phyloP scores from a whole-genome alignment of 257 asterid species.

The Przewalskia tangutica region DNA sequence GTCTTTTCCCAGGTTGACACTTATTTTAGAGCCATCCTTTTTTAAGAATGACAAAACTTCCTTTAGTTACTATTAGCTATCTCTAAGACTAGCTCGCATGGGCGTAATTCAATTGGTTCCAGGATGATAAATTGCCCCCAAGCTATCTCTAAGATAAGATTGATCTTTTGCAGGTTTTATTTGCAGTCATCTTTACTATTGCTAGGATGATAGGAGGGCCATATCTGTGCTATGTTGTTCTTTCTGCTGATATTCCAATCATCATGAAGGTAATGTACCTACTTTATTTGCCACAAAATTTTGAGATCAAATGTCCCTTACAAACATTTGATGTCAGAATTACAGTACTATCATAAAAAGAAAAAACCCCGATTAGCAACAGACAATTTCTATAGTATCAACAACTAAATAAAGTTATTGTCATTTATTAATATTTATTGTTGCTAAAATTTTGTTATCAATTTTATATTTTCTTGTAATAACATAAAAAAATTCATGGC shows the following conservation, averaged over 20 bases:
- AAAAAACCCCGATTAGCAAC: neutral
- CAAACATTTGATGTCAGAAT: neutral
- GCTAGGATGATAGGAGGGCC: conserved; percentile 95
- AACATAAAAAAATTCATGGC: neutral
- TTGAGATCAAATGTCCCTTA: neutral
- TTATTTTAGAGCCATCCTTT: too few relatives aligned
- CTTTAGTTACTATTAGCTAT: neutral
- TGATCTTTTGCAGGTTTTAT: conserved; percentile 32
- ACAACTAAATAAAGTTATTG: too few relatives aligned
- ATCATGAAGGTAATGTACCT: conserved; percentile 53
- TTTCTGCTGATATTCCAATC: conserved; percentile 58
- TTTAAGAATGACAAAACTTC: too few relatives aligned
- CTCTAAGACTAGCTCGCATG: too few relatives aligned
- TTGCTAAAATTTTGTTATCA: too few relatives aligned
- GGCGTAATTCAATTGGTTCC: too few relatives aligned
- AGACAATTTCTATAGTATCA: neutral
- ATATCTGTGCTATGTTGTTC: conserved; percentile 52
- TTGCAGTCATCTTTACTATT: conserved; percentile 54
- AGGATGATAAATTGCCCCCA: too few relatives aligned
- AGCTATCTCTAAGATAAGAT: neutral
- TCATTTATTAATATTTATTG: too few relatives aligned
- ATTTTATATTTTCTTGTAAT: too few relatives aligned
- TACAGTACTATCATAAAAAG: neutral
- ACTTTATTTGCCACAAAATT: neutral
- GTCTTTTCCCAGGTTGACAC: too few relatives aligned